Evolutionary conservation across 768 basidiomycete genomes (phyloP), one percentile per base, ranked within the genome.

Genomic region (Collybia sordida): DNA sequence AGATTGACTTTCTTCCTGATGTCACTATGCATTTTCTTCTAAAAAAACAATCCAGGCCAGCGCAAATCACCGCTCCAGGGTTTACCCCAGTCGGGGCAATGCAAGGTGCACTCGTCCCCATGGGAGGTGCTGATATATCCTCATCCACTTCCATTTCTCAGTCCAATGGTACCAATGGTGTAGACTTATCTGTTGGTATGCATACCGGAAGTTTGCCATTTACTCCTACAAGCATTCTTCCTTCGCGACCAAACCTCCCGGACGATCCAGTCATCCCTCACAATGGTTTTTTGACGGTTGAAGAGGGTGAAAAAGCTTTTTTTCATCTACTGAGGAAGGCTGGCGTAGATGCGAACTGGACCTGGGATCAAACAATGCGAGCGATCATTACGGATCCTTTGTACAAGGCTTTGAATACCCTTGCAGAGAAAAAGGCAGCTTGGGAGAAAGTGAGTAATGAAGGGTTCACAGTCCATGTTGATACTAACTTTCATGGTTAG

Each of bases 341-440:
- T 40, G 91, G 91, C 25, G 89, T 98, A 37, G 91, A 93, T 68
- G 85, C 88, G 39, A 86, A 80, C 55, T 98, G 92, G 90, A 93
- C 93, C 28, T 99, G 97, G 97, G 97, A 99, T 67, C 86, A 91
- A 72, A 93, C 94, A 45, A 97, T 98, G 91, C 82, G 95, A 64
- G 89, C 92, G 60, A 93, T 97, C 68, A 96, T 99, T 69, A 98
- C 93, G 59, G 96, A 98, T 74, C 96, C 97, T 38, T 70, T 97
- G 56, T 99, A 98, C 73, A 95, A 93, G 73, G 88, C 93, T 38
- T 77, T 99, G 52, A 90, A 89, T 64, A 93, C 89, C 39, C 78
- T 98, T 42, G 93, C 93, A 14, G 94, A 99, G 72, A 95, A 94
- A 73, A 98, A 97, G 72, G 75, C 85, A 47, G 83, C 87, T 48